Evolutionary conservation across 2,329 filamentous ascomycete species (phyloP).

Genomic region (Macrophomina pseudophaseolina): DNA sequence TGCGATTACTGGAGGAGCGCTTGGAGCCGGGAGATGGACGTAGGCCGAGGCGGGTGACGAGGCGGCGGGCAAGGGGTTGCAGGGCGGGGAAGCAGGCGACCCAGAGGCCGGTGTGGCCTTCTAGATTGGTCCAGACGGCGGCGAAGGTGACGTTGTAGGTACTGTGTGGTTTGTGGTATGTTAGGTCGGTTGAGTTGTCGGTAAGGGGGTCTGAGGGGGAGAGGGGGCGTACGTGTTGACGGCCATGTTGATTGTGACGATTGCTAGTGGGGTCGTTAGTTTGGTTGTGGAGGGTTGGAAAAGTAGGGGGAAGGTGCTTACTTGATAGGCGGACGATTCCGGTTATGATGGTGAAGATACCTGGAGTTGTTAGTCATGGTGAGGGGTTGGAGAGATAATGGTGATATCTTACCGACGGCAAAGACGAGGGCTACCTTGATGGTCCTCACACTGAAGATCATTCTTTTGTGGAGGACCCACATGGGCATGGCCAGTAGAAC

Average conservation of each 20-base stretch:
- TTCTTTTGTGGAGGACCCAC: conserved; percentile 46
- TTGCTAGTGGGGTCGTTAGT: conserved; percentile 7
- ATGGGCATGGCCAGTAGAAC: conserved; percentile 30
- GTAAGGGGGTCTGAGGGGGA: too few species aligned
- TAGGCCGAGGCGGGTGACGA: conserved; percentile 37
- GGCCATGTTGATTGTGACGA: conserved; percentile 39
- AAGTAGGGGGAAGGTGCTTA: neutral
- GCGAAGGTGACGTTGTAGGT: conserved; percentile 47
- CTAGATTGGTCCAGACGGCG: conserved; percentile 49
- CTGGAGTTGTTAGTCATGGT: conserved; percentile 27
- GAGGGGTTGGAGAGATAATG: too few species aligned
- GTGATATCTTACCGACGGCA: conserved; percentile 32
- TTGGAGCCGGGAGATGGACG: neutral
- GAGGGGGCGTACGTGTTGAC: conserved; percentile 27
- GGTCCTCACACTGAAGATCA: conserved; percentile 42
- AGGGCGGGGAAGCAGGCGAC: conserved; percentile 49
- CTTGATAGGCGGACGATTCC: conserved; percentile 48
- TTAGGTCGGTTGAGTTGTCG: too few species aligned
- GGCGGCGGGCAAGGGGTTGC: conserved; percentile 46
- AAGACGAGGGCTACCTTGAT: conserved; percentile 47
- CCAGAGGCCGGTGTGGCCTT: conserved; percentile 52
- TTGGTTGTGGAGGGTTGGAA: neutral
- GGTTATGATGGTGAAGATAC: conserved; percentile 44
- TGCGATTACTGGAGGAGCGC: neutral
- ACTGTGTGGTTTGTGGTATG: neutral